Conservation (phyloP, 192 early-diverging fungal genomes). For the Physocladia obscura region DNA sequence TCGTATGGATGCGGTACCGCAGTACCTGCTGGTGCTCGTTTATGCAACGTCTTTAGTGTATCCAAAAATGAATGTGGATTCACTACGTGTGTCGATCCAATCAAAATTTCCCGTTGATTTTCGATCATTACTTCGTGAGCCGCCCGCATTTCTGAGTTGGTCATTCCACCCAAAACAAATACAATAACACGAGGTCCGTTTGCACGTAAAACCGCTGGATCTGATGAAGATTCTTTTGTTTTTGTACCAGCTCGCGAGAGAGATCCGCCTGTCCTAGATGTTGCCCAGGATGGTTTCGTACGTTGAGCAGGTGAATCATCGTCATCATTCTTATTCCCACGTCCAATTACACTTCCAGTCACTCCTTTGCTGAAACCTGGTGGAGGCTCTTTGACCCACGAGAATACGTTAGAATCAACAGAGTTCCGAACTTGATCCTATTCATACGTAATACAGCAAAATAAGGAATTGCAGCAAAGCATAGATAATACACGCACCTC, state of each 20-base stretch:
- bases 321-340: background rate
- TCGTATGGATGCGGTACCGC: background rate
- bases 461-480: background rate
- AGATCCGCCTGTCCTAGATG: constrained; percentile 23
- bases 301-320: background rate
- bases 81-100: constrained; percentile 35
- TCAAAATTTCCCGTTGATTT: constrained; percentile 41
- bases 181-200: constrained; percentile 46
- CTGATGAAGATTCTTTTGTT: background rate
- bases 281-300: constrained; percentile 42
- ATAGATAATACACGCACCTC: constrained; percentile 44
- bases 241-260: background rate
- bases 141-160: constrained; percentile 46
- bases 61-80: constrained; percentile 34
- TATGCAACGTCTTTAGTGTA: constrained; percentile 29
- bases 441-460: background rate
- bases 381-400: constrained; percentile 63
- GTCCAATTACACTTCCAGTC: background rate
- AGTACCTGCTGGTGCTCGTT: background rate
- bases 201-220: constrained; percentile 23
- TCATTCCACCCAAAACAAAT: constrained; percentile 51
- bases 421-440: constrained; percentile 42
- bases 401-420: constrained; percentile 62
- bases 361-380: constrained; percentile 5
- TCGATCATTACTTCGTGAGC: constrained; percentile 42